Evolutionary conservation across 352 stramenopile genomes (phyloP), one percentile per base, ranked within the genome.

Genomic region (Globisporangium paddicum): DNA sequence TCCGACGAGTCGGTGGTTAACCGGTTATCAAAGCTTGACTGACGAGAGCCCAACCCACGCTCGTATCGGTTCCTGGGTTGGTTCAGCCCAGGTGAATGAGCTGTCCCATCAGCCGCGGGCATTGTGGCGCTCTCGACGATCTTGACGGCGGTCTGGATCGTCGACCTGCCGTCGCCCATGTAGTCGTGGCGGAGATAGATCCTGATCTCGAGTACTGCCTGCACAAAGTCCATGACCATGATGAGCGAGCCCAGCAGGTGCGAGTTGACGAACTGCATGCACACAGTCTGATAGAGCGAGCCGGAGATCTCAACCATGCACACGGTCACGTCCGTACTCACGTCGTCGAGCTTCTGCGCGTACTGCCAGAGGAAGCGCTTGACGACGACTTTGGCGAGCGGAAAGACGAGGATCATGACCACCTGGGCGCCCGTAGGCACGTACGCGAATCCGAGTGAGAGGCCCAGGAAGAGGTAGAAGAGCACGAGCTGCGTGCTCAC

Each of bases 101-200:
- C n/a, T n/a, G n/a, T n/a, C n/a, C n/a, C n/a, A n/a, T n/a, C n/a
- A n/a, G n/a, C n/a, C n/a, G n/a, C 2, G 23, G 58, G 28, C 28
- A n/a, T 32, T 6, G 6, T 30, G 5, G 63, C 44, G 9, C 51
- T 63, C 45, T 74, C 63, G 5, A 74, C 46, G 40, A 77, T 73
- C 60, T 77, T 74, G 9, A 63, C 48, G 4, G 59, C 63, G 1
- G 69, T 74, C 44, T 63, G 50, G 3, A 77, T 19, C 5, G 69
- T 72, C 9, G 45, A 60, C 19, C 41, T 41, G 11, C 63, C 59
- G 32, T 74, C 63, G 16, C 63, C 58, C 3, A 74, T 66, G 32
- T 72, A 74, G 16, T 59, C 62, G 34, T 77, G 63, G 0, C n/a
- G 59, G 16, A 63, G 47, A 28, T 74, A 74, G 49, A 59, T 64